Evolutionary conservation across 768 basidiomycete species (phyloP).

Genomic region (Pleurotus eryngii): DNA sequence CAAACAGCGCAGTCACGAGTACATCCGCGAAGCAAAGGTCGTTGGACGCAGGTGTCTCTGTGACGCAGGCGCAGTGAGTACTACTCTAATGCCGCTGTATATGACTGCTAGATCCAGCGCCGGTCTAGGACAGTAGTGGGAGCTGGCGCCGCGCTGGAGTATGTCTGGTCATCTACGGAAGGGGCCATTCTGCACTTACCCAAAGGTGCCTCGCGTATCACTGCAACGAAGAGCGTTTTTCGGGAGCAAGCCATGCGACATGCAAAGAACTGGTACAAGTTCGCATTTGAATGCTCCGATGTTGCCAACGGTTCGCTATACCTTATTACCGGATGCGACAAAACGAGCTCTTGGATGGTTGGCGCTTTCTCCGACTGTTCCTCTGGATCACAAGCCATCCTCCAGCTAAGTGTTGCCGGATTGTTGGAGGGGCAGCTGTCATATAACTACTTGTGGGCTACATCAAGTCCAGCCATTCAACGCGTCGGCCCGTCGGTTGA

Average conservation of each 20-base stretch:
- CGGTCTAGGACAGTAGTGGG: not conserved
- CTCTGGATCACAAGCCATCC: not conserved
- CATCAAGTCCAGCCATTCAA: not conserved
- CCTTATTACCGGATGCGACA: conserved; percentile 17
- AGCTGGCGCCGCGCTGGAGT: not conserved
- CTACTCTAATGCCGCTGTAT: not conserved
- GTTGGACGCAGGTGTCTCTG: not conserved
- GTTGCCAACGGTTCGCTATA: conserved; percentile 7
- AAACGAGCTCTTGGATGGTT: conserved; percentile 15
- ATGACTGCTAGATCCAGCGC: not conserved
- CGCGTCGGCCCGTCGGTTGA: not conserved
- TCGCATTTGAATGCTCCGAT: not conserved
- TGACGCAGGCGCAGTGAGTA: not conserved
- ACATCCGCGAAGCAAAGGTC: not conserved
- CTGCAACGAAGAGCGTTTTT: conserved; percentile 6
- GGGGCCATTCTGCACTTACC: conserved; percentile 17
- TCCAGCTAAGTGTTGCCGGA: not conserved
- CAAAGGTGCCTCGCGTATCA: conserved; percentile 12
- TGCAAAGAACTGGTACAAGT: conserved; percentile 12
- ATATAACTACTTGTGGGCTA: not conserved
- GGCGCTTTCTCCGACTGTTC: conserved; percentile 9
- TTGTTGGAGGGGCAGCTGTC: not conserved
- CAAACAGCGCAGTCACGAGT: not conserved
- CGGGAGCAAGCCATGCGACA: conserved; percentile 9
- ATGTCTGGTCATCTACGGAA: conserved; percentile 8